Conservation (phyloP, 1,284 basidiomycete species). For the Ganoderma multipileum region DNA sequence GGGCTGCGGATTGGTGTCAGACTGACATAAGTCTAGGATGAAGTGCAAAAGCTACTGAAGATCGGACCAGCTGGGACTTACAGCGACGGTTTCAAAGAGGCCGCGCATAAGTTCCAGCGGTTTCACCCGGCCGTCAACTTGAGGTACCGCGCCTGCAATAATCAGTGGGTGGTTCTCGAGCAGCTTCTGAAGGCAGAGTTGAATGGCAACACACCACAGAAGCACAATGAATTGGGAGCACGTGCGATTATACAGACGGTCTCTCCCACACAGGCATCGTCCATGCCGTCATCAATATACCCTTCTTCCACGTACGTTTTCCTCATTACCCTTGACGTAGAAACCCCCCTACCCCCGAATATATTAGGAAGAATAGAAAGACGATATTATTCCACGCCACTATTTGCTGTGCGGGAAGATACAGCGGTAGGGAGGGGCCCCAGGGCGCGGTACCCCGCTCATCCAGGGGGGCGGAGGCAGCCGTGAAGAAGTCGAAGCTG, state of each 20-base stretch:
- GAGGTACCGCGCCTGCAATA: background rate
- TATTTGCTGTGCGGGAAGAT: background rate
- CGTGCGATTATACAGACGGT: background rate
- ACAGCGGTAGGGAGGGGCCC: background rate
- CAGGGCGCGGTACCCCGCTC: background rate
- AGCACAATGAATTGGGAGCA: background rate
- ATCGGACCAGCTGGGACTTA: background rate
- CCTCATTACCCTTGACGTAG: background rate
- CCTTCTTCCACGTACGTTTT: background rate
- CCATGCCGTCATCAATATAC: background rate
- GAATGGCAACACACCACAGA: background rate
- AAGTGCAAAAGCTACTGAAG: background rate
- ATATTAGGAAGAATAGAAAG: background rate
- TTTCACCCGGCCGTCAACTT: background rate
- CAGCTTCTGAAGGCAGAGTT: background rate
- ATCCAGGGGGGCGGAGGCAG: background rate
- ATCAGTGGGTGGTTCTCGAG: background rate
- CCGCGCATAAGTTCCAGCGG: too few relatives aligned
- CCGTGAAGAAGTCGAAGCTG: background rate
- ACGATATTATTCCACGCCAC: background rate
- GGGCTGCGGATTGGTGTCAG: background rate
- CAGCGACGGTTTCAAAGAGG: too few relatives aligned
- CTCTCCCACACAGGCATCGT: background rate
- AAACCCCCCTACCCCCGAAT: background rate
- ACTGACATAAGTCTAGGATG: background rate